Evolutionary conservation across 352 stramenopile genomes (phyloP), one percentile per base, ranked within the genome.

Genomic region (Phytophthora tentaculata): DNA sequence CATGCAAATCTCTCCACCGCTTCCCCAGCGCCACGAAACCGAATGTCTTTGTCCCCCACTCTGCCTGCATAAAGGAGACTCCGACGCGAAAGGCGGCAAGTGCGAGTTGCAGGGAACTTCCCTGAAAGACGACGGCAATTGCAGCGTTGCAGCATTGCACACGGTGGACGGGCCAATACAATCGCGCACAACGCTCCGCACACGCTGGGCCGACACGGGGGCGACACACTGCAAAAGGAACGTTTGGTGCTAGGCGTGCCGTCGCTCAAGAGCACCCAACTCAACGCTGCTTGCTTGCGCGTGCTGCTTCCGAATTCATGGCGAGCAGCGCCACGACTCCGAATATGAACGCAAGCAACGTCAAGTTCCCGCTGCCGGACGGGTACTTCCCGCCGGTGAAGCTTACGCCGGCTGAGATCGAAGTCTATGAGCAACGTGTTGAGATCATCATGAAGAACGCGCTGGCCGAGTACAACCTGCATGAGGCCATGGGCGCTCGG

Each of bases 371-470:
- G 1, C 58, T 83, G 35, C 75, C 75, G 14, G 72, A 80, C 23
- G 73, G 63, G 17, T 80, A 77, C 50, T 83, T 83, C 23, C 64
- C 75, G n/a, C 69, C 69, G 17, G 58, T 80, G 16, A 39, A 74
- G 26, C 69, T 83, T 54, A 73, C 62, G 6, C 66, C 66, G 22
- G 53, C 44, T 5, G 61, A 78, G 50, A 47, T 81, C 28, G 60
- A 76, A 16, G 54, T 62, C 26, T 84, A 84, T 48, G 64, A 84
- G 63, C 65, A 75, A 26, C 69, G 67, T 39, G 73, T 81, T 17
- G 73, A 72, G 52, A 71, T 73, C 24, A 79, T 83, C 39, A 78
- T 80, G 54, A 76, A 80, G 62, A 75, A 78, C 44, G 76, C 76
- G 4, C 37, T 81, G 58, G 73, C 73, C 10, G 73, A 84, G 50